phyloP scores from a whole-genome alignment of 352 stramenopile genomes.

The Globisporangium cystogenes region DNA sequence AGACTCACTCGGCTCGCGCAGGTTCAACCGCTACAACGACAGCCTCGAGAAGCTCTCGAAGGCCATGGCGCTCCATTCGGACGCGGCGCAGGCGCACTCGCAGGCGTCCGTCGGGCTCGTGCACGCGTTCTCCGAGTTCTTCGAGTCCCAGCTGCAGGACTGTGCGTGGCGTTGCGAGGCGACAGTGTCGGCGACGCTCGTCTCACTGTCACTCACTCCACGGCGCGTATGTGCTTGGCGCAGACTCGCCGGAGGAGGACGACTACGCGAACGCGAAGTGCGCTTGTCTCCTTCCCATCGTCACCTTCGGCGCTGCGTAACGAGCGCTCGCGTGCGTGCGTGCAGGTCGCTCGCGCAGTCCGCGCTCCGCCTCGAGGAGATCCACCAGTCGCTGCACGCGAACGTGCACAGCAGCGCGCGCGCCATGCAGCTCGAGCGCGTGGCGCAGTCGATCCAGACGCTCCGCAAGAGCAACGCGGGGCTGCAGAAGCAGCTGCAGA shows the following conservation, averaged over 20 bases:
- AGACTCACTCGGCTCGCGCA: slow-evolving; percentile 4
- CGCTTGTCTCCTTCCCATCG: too few relatives aligned
- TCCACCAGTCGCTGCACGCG: slow-evolving; percentile 45
- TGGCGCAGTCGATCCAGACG: slow-evolving; percentile 39
- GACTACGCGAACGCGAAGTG: slow-evolving; percentile 20
- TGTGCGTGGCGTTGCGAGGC: slow-evolving; percentile 1
- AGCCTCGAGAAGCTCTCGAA: slow-evolving; percentile 50
- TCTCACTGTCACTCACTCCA: background rate
- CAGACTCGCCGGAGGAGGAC: slow-evolving; percentile 16
- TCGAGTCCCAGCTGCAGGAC: slow-evolving; percentile 50
- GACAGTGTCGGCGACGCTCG: background rate
- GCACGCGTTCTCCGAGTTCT: slow-evolving; percentile 57
- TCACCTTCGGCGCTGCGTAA: too few relatives aligned
- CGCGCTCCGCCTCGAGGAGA: slow-evolving; percentile 45
- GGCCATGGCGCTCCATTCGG: slow-evolving; percentile 38
- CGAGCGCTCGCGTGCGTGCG: background rate
- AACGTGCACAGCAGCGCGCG: slow-evolving; percentile 42
- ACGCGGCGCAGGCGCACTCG: slow-evolving; percentile 34
- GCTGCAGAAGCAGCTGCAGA: slow-evolving; percentile 38
- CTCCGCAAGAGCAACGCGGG: slow-evolving; percentile 29
- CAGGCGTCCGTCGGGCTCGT: slow-evolving; percentile 38
- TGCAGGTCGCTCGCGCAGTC: slow-evolving; percentile 39
- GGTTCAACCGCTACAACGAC: slow-evolving; percentile 58
- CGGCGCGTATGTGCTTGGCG: background rate
- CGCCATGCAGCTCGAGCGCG: slow-evolving; percentile 35